phyloP scores from a whole-genome alignment of 345 rosid genomes.

The Orychophragmus violaceus region DNA sequence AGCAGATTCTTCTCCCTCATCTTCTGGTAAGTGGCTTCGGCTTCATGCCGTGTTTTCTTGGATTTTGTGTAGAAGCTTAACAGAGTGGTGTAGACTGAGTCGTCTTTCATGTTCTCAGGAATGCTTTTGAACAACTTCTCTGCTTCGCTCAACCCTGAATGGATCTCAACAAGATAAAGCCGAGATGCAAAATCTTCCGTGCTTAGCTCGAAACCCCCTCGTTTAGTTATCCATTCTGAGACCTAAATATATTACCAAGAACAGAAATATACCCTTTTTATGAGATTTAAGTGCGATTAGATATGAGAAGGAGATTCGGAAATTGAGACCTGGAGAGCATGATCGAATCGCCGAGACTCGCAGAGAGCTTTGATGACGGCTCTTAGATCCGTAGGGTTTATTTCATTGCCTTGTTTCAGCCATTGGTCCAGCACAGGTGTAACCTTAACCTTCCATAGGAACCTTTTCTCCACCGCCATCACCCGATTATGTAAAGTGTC shows the following conservation, averaged over 20 bases:
- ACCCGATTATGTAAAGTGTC: conserved; percentile 5
- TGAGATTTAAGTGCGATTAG: background rate
- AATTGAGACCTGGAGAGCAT: conserved; percentile 8
- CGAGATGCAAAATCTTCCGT: conserved; percentile 1
- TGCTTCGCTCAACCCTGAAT: conserved; percentile 10
- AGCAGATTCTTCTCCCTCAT: background rate
- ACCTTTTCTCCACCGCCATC: background rate
- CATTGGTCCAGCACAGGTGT: background rate
- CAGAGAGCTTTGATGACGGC: background rate
- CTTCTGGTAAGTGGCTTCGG: background rate
- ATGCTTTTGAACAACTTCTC: conserved; percentile 8
- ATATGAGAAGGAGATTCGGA: background rate
- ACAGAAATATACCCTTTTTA: background rate
- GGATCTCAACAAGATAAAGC: conserved; percentile 11
- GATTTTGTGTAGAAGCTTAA: background rate
- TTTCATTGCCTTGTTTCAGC: background rate
- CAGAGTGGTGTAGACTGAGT: conserved; percentile 1
- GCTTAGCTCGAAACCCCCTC: background rate
- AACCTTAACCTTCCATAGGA: background rate
- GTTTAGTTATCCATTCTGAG: background rate
- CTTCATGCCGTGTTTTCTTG: background rate
- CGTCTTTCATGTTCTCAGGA: conserved; percentile 11
- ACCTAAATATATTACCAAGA: conserved; percentile 6
- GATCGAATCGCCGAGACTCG: conserved; percentile 1
- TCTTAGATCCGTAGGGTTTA: conserved; percentile 10